A percentile compares a stretch with the other conserved stretches of the same genome.
Evolutionary conservation across 371 early-diverging fungal genomes (phyloP).

Genomic region (Apophysomyces ossiformis): DNA sequence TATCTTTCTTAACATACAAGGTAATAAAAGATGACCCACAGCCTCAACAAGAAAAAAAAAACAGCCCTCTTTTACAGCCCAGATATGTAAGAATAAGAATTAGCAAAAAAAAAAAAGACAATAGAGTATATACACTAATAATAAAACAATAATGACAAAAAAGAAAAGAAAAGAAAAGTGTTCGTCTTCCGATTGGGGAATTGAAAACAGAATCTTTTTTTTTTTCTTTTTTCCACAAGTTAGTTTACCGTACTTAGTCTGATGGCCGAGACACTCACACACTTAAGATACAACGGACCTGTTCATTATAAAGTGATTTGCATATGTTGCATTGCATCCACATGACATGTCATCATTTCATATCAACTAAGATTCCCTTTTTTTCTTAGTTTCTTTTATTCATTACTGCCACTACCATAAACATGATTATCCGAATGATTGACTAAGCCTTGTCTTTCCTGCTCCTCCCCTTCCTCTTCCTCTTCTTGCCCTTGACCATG

Average conservation of each 20-base stretch:
- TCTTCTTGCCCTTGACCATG: neutral
- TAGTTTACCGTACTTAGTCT: neutral
- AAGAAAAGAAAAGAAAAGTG: no score
- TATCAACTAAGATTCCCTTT: neutral
- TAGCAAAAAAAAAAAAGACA: neutral
- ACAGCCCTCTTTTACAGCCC: no score
- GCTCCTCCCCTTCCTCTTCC: neutral
- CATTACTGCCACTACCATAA: constrained; percentile 9
- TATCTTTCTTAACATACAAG: no score
- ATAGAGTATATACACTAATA: no score
- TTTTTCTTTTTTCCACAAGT: no score
- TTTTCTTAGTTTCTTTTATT: neutral
- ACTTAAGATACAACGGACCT: no score
- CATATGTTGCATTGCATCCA: constrained; percentile 8
- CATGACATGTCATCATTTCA: constrained; percentile 12
- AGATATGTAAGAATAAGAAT: neutral
- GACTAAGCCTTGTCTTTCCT: neutral
- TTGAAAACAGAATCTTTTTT: no score
- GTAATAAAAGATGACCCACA: no score
- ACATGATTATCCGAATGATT: neutral
- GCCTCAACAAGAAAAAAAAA: neutral
- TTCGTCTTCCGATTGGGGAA: no score
- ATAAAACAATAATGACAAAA: no score
- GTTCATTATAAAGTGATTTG: neutral
- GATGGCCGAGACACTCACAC: neutral